Percentiles rank a stretch among this genome's conserved stretches.
phyloP scores from a whole-genome alignment of 1,284 basidiomycete genomes.

The Marasmius tenuissimus region DNA sequence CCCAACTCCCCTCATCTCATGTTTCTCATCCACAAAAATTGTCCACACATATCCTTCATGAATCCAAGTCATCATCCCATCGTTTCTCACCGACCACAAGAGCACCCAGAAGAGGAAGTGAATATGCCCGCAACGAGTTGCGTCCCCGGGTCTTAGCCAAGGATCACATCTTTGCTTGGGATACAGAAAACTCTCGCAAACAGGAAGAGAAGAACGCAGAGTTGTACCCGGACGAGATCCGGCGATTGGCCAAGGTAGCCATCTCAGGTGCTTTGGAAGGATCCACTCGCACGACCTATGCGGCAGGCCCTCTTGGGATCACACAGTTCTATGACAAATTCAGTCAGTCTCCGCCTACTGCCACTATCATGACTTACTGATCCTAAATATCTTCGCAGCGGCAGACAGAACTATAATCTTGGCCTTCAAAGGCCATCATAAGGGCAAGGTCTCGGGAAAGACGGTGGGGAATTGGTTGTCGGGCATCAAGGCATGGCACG shows the following conservation, averaged over 20 bases:
- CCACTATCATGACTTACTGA: too few relatives aligned
- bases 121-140: not conserved
- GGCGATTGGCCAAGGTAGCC: not conserved
- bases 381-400: too few relatives aligned
- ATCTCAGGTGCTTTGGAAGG: not conserved
- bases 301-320: not conserved
- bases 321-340: not conserved
- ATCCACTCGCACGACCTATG: not conserved
- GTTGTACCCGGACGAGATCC: not conserved
- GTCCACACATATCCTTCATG: too few relatives aligned
- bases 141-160: not conserved
- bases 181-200: not conserved
- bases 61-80: too few relatives aligned
- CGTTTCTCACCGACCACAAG: not conserved
- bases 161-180: not conserved
- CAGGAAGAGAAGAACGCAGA: not conserved
- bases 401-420: not conserved
- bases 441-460: not conserved
- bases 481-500: constrained; percentile 8
- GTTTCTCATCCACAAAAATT: too few relatives aligned
- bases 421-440: not conserved
- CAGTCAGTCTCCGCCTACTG: too few relatives aligned
- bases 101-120: not conserved
- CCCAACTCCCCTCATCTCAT: too few relatives aligned
- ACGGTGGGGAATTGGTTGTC: not conserved